Percentiles rank a stretch among this genome's conserved stretches.
Evolutionary conservation across 768 basidiomycete genomes (phyloP).

Genomic region (Lactifluus subvellereus): DNA sequence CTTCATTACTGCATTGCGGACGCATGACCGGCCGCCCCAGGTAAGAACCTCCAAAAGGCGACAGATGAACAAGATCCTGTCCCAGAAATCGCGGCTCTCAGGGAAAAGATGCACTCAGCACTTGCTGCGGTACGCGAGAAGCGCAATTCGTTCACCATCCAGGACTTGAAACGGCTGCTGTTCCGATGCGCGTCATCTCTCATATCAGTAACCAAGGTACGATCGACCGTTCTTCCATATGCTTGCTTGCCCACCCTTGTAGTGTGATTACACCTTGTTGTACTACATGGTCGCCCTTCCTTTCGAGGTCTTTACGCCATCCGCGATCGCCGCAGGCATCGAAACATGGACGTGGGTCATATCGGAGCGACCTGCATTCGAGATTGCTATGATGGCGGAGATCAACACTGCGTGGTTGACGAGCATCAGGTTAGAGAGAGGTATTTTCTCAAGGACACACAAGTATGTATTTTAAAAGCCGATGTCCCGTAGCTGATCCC

Average conservation of each 20-base stretch:
- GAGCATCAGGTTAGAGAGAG: constrained; percentile 69
- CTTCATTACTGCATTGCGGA: too few species aligned
- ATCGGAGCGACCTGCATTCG: constrained; percentile 73
- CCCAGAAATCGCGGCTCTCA: constrained; percentile 59
- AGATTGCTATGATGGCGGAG: constrained; percentile 81
- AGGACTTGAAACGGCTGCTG: constrained; percentile 78
- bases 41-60: constrained; percentile 52
- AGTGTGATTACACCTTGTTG: constrained; percentile 83
- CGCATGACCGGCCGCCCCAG: constrained; percentile 32
- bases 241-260: background rate
- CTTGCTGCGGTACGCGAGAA: constrained; percentile 65
- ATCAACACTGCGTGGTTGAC: constrained; percentile 83
- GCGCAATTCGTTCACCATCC: constrained; percentile 65
- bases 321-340: constrained; percentile 79
- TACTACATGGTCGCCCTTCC: constrained; percentile 85
- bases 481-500: constrained; percentile 13
- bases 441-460: constrained; percentile 73
- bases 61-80: constrained; percentile 55
- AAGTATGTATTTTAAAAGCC: constrained; percentile 51
- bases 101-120: constrained; percentile 58
- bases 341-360: constrained; percentile 98
- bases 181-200: constrained; percentile 83
- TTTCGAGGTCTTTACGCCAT: constrained; percentile 82
- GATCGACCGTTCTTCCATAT: background rate
- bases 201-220: constrained; percentile 61